Evolutionary conservation across 768 basidiomycete species (phyloP), one percentile per base, ranked within the genome.

Genomic region (Tulasnella calospora): DNA sequence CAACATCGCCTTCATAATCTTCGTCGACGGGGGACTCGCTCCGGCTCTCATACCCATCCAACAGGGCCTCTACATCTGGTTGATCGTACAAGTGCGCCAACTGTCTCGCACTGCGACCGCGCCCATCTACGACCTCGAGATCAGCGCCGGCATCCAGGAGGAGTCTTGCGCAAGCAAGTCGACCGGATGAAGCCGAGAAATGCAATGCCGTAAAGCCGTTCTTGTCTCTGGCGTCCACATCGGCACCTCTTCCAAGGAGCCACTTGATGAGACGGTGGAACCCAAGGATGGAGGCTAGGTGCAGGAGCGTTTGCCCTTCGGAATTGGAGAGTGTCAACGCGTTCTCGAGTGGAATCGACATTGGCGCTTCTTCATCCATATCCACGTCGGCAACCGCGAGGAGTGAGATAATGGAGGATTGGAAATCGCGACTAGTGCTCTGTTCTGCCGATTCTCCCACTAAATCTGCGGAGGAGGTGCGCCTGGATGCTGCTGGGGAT

Each of bases 121-220:
- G 85, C 0, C 87, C 88, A 80, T 94, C 88, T 76, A 94, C 93
- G 72, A 94, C 89, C 82, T 92, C 91, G 38, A 87, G 83, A 80
- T 94, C 91, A 0, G 97, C 97, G 40, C 94, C 94, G 40, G 90
- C 94, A 5, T 72, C 33, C n/a, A 97, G 81, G 40, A 99, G 86
- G 7, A 91, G 84, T 70, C 87, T 85, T 2, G 89, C 88, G 83
- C 94, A 95, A 15, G 88, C 86, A 75, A 86, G 85, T 19, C 92
- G 90, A 33, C 88, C 88, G 9, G 86, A 86, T 44, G 96, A 84
- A 0, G 90, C 92, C 23, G 96, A 93, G 82, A 96, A 92, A 84
- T 96, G 94, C 44, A 98, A 85, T 0, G 98, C 90, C 0, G 96
- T 99, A 83, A 89, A 94, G 19, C 97, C 97, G 83, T 95, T 97